A percentile compares a stretch with the other conserved stretches of the same genome.
Conservation (phyloP, 768 basidiomycete genomes). For the Ramaria sp. region DNA sequence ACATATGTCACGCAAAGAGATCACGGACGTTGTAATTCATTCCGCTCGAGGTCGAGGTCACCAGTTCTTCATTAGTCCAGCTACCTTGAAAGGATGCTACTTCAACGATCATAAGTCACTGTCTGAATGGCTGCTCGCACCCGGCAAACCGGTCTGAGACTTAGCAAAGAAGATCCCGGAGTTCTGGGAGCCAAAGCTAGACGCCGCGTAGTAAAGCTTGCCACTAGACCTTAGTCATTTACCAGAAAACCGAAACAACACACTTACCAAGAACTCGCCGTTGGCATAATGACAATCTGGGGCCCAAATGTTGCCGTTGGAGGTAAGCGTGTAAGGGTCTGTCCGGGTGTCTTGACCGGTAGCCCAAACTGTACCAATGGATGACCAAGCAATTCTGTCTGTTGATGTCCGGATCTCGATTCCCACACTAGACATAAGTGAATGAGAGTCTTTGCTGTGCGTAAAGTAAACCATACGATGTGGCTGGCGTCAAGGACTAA, state of each 20-base stretch:
- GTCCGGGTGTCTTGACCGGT: constrained; percentile 39
- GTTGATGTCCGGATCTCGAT: constrained; percentile 40
- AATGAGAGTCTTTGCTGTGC: background rate
- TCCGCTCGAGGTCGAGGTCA: constrained; percentile 30
- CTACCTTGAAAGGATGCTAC: background rate
- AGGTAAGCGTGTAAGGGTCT: constrained; percentile 35
- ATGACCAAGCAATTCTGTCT: constrained; percentile 37
- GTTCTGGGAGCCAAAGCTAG: constrained; percentile 42
- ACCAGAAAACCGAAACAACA: background rate
- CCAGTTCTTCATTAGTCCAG: constrained; percentile 37
- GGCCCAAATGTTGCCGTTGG: constrained; percentile 30
- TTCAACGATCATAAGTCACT: background rate
- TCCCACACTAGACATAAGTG: constrained; percentile 32
- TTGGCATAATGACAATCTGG: constrained; percentile 24
- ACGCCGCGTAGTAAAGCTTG: constrained; percentile 45
- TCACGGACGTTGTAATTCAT: constrained; percentile 31
- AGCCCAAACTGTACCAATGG: constrained; percentile 37
- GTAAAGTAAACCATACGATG: background rate
- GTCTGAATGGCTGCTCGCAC: background rate
- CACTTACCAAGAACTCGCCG: constrained; percentile 16
- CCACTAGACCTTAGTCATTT: background rate
- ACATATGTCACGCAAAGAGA: background rate
- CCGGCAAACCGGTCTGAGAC: constrained; percentile 31
- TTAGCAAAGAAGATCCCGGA: constrained; percentile 46
- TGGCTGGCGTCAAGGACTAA: background rate